Conservation (phyloP, 1,284 basidiomycete species). For the Heterobasidion annosum region DNA sequence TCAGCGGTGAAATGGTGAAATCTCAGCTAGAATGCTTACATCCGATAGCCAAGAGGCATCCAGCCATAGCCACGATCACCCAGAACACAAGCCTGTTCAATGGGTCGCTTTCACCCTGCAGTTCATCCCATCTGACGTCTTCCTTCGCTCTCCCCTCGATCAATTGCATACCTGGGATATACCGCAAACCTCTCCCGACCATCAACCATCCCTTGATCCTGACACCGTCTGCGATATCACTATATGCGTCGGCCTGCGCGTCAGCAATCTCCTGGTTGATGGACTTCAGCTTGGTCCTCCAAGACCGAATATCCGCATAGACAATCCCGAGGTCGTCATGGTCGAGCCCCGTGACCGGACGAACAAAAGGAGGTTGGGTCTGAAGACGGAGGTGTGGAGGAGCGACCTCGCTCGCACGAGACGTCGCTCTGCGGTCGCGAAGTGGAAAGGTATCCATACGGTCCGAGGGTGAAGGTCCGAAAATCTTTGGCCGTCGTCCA, state of each 20-base stretch:
- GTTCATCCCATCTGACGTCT: conserved; percentile 71
- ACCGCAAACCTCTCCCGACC: conserved; percentile 57
- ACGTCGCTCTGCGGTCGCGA: conserved; percentile 19
- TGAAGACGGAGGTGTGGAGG: conserved; percentile 65
- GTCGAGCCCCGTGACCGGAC: conserved; percentile 59
- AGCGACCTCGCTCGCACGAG: conserved; percentile 24
- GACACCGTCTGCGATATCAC: conserved; percentile 60
- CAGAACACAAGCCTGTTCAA: conserved; percentile 43
- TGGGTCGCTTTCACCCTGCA: conserved; percentile 39
- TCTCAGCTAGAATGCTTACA: conserved; percentile 35
- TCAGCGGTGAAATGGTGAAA: not conserved
- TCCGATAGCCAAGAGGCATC: conserved; percentile 44
- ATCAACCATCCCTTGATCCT: conserved; percentile 70
- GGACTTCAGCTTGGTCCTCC: conserved; percentile 58
- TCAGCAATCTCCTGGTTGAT: conserved; percentile 65
- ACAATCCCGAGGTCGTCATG: conserved; percentile 55
- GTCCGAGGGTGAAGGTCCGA: conserved; percentile 21
- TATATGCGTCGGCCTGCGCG: conserved; percentile 55
- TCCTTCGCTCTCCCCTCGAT: conserved; percentile 75
- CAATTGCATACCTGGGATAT: conserved; percentile 53
- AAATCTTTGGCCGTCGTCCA: conserved; percentile 12
- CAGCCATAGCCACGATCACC: conserved; percentile 39
- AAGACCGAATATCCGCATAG: conserved; percentile 58
- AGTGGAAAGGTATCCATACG: conserved; percentile 60
- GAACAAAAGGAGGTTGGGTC: conserved; percentile 59